Base-by-base conservation (phyloP, 2,329 filamentous ascomycete species). In the Microdochium trichocladiopsis region DNA sequence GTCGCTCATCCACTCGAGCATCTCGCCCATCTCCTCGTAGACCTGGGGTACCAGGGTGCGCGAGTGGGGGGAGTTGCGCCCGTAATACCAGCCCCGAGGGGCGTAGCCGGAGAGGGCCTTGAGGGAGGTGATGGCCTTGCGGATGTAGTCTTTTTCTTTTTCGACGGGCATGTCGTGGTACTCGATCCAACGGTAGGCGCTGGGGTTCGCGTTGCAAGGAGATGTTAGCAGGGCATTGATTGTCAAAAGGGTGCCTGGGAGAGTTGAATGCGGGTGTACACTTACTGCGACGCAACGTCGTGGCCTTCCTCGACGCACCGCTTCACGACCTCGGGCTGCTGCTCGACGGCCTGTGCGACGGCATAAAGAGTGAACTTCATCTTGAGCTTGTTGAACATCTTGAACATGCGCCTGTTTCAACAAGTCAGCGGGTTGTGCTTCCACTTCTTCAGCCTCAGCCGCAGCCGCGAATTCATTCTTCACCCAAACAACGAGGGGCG, bases 361-460 rank as follows among this genome's bases (percentile, higher is more conserved):
- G 73, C 76, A 55, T 78, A 77, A 4, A 78, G 64, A 0, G 76
- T 78, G 55, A 74, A 76, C 58, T 75, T 75, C 69, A 76, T 75
- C 37, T 67, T 65, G 54, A 75, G 61, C 47, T 72, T 66, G 56
- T 75, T 72, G 65, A 78, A 78, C 51, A 78, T 60, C 18, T 70
- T 64, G 59, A 78, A 75, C 2, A 78, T 62, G 2, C 75, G 65
- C 28, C 28, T 31, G 8, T 14, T 8, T 31, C 28, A 14, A 31
- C 28, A 31, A 8, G 8, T 31, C 28, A 31, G 8, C 14, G 8
- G 28, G 8, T 31, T 8, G 28, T 14, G 8, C 14, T 31, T 14
- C 28, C 8, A 14, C 28, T 31, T 31, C 8, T 31, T 31, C 28
- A 14, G 28, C n/a, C n/a, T n/a, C n/a, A n/a, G n/a, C n/a, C n/a